phyloP scores from a whole-genome alignment of 257 asterid genomes.

The Mitragyna speciosa region DNA sequence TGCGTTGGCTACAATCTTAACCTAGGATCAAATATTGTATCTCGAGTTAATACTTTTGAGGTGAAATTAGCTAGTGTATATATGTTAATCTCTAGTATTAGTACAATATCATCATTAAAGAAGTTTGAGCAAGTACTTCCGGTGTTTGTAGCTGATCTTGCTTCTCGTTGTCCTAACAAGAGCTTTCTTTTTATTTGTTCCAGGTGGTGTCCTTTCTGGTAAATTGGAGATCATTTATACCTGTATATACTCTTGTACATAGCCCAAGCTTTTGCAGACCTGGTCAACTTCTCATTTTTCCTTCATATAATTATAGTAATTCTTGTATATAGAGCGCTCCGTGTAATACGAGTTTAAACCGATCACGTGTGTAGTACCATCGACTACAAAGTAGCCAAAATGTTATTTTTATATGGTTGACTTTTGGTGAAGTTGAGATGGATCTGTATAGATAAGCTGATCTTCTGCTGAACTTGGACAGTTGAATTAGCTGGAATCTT shows the following conservation, averaged over 20 bases:
- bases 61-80: neutral
- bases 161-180: slow-evolving; percentile 8
- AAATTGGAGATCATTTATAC: slow-evolving; percentile 6
- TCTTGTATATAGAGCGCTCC: neutral
- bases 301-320: neutral
- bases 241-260: slow-evolving; percentile 25
- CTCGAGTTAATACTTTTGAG: neutral
- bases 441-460: neutral
- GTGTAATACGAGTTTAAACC: neutral
- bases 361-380: neutral
- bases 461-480: too few species aligned
- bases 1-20: neutral
- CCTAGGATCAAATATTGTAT: neutral
- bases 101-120: neutral
- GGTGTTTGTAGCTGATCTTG: neutral
- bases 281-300: neutral
- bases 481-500: too few species aligned
- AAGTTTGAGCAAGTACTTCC: neutral
- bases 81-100: neutral
- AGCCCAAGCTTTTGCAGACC: slow-evolving; percentile 2
- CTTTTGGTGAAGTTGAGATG: too few species aligned
- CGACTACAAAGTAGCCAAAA: neutral
- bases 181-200: slow-evolving; percentile 18
- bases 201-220: slow-evolving; percentile 99
- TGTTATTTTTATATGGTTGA: too few species aligned